Base-by-base conservation (phyloP, 2,329 filamentous ascomycete species). In the Kalmusia sp. region DNA sequence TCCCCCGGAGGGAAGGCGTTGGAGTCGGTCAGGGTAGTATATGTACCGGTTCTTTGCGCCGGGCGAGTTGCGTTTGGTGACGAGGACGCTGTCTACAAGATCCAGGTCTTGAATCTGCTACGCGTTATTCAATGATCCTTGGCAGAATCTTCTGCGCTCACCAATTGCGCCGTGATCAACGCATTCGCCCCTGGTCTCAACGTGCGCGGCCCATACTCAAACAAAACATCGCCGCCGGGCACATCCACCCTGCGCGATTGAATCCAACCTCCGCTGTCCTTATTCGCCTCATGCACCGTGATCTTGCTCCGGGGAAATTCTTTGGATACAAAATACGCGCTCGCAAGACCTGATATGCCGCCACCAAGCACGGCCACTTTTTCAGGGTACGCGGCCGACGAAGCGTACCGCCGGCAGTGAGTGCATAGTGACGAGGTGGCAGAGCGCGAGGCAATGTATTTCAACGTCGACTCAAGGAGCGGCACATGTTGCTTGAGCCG, bases 1-100 rank as follows among this genome's bases (percentile, higher is more conserved):
- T 3, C 21, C 30, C 9, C 22, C 14, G 6, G 62, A 46, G 6
- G 72, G 69, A 22, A 74, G 52, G 14, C 63, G 80, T 48, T 92
- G 88, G 25, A 95, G 83, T 66, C 87, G 90, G 70, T 96, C 90
- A 2, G 91, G 91, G 67, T 96, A 96, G 81, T 95, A 97, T 54
- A 98, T 80, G 74, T 88, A 97, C 57, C 92, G 89, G 68, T 88
- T 88, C 49, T 72, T 73, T 8, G 86, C 79, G 48, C 81, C 80
- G 47, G 82, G 76, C 4, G 82, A 80, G 25, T 69, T 70, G 35
- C 76, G 82, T 4, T 73, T 74, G 39, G 80, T 86, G 64, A 77
- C 77, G 46, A 87, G 71, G 27, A 91, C 70, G 52, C 88, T 77
- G 49, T 85, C 72, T 40, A 77, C 62, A 33, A 92, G 68, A 19